These are phyloP conservation scores for Fusarium brevicatenulatum DNA, from an alignment of 2,329 filamentous ascomycete genomes.

Conservation along the genomic window DNA sequence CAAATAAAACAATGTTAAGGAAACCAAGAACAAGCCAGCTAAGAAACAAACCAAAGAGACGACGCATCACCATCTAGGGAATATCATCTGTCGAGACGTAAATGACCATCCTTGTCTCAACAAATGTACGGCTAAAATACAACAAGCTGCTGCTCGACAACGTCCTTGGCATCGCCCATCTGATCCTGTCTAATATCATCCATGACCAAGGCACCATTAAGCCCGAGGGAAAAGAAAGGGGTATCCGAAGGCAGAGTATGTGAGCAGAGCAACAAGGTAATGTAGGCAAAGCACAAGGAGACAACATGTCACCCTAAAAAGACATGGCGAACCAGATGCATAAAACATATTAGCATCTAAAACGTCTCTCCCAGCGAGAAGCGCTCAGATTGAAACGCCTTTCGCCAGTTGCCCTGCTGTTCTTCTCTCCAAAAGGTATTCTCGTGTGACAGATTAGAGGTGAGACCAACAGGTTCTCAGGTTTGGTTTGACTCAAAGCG, in stretches of 20 bases:
- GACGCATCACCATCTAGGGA: slow-evolving; percentile 47
- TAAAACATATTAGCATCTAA: slow-evolving; percentile 36
- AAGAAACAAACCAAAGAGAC: slow-evolving; percentile 49
- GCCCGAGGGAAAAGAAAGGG: slow-evolving; percentile 36
- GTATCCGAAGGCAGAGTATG: slow-evolving; percentile 45
- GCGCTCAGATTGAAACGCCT: slow-evolving; percentile 26
- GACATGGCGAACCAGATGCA: slow-evolving; percentile 46
- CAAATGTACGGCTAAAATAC: slow-evolving; percentile 53
- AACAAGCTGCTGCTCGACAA: slow-evolving; percentile 50
- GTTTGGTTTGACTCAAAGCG: slow-evolving; percentile 14
- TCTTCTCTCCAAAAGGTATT: slow-evolving; percentile 35
- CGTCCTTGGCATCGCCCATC: slow-evolving; percentile 44
- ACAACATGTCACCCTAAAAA: slow-evolving; percentile 38
- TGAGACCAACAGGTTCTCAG: slow-evolving; percentile 12
- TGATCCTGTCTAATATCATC: slow-evolving; percentile 49
- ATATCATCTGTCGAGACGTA: slow-evolving; percentile 47
- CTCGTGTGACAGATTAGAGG: slow-evolving; percentile 28
- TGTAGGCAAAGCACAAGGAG: slow-evolving; percentile 11
- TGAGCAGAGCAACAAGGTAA: slow-evolving; percentile 40
- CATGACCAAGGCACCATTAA: slow-evolving; percentile 47
- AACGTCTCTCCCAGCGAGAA: slow-evolving; percentile 28
- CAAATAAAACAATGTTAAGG: slow-evolving; percentile 45
- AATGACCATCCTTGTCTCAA: slow-evolving; percentile 46
- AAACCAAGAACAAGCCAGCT: slow-evolving; percentile 53
- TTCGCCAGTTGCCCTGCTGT: slow-evolving; percentile 36